Base-by-base conservation (phyloP, 1,284 basidiomycete genomes). In the Ceratobasidium papillatum region DNA sequence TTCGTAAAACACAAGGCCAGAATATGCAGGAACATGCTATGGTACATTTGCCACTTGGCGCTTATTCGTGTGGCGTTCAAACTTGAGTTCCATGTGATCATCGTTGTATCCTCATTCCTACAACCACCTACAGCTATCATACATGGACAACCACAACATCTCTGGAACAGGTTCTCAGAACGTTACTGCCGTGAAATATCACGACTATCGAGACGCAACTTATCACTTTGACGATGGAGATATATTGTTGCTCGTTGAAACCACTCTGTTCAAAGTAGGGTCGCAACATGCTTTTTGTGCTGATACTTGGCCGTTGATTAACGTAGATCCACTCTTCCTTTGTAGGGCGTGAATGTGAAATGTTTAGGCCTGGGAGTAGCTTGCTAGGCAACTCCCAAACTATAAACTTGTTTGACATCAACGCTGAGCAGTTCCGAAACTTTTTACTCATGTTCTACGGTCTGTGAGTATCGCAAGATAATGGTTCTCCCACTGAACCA, bases 151-250 rank as follows among this genome's bases (percentile, higher is more conserved):
- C 8, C 56, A 58, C 45, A 25, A 34, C 19, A 49, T n/a, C 14
- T 43, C 43, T 8, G 41, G 12, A 45, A 17, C 17, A 22, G 49
- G 11, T 9, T 36, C 32, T 27, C 25, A 27, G n/a, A 34, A 43
- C 43, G 5, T 30, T 59, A 19, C 27, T 8, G 11, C 12, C n/a
- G 22, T 30, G 12, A n/a, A 54, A n/a, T 4, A 30, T 17, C 9
- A 19, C 25, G 36, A 27, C 30, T 25, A 22, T 45, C 41, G 45
- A 12, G 58, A 72, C 27, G 30, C 27, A 25, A 19, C 1, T 14
- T 72, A 62, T 51, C 52, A 72, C 41, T 72, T 72, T 32, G 14
- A 38, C n/a, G 69, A 72, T 62, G 69, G 69, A 9, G 47, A 51
- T 34, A 3, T 62, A 27, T 25, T 72, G 9, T 30, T 72, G n/a